Conservation (phyloP, 768 basidiomycete species). For the Phallus indusiatus region DNA sequence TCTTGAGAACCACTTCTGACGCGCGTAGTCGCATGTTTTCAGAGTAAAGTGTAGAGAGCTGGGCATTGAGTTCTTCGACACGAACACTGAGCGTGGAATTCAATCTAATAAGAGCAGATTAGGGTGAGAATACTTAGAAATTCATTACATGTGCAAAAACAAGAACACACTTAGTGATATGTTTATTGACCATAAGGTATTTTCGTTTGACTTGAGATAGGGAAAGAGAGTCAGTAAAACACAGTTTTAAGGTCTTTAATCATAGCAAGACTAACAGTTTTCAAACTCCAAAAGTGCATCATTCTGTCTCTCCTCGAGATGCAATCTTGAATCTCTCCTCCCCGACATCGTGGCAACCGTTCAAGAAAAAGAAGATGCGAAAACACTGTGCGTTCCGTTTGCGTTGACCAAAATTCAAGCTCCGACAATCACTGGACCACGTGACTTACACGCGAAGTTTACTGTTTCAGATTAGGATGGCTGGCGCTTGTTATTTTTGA, state of each 20-base stretch:
- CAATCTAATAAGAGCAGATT: slow-evolving; percentile 38
- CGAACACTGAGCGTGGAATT: slow-evolving; percentile 80
- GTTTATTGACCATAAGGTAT: slow-evolving; percentile 83
- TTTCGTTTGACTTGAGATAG: slow-evolving; percentile 72
- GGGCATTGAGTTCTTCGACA: slow-evolving; percentile 75
- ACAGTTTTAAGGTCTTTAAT: background rate
- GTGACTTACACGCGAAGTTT: background rate
- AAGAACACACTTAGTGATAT: slow-evolving; percentile 69
- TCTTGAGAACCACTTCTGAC: slow-evolving; percentile 65
- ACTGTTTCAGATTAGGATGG: no score
- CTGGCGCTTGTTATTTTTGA: no score
- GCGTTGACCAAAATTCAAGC: background rate
- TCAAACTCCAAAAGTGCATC: slow-evolving; percentile 80
- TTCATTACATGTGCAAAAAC: background rate
- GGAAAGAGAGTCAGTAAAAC: background rate
- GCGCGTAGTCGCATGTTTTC: slow-evolving; percentile 78
- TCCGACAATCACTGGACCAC: background rate
- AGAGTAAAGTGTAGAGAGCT: slow-evolving; percentile 72
- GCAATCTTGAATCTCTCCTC: slow-evolving; percentile 12
- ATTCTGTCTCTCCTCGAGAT: slow-evolving; percentile 38
- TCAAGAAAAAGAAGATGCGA: slow-evolving; percentile 13
- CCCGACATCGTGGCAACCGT: slow-evolving; percentile 13
- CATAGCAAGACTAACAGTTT: slow-evolving; percentile 49
- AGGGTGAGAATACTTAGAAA: background rate
- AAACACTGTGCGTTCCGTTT: background rate